phyloP scores from a whole-genome alignment of 2,329 filamentous ascomycete genomes.

The Stemphylium vesicarium region DNA sequence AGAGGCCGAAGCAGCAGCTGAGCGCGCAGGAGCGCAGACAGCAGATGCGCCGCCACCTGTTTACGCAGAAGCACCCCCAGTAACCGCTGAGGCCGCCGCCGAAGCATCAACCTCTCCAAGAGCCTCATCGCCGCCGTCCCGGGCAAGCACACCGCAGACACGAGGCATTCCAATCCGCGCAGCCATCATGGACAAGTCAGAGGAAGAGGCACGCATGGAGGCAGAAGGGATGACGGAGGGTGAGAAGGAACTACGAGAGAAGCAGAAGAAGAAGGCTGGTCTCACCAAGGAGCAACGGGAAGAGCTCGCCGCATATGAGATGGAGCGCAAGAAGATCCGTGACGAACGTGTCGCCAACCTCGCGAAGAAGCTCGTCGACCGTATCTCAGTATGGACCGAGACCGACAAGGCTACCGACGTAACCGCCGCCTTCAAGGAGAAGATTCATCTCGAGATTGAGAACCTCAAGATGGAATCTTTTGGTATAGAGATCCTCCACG shows the following conservation, averaged over 20 bases:
- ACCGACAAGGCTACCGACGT: slow-evolving; percentile 88
- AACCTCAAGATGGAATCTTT: slow-evolving; percentile 99
- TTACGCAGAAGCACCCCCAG: slow-evolving; percentile 46
- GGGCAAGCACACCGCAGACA: slow-evolving; percentile 58
- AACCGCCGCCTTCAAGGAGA: slow-evolving; percentile 88
- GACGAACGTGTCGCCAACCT: slow-evolving; percentile 90
- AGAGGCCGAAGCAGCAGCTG: slow-evolving; percentile 51
- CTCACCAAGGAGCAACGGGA: slow-evolving; percentile 92
- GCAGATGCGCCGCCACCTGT: slow-evolving; percentile 46
- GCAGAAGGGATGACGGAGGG: slow-evolving; percentile 72
- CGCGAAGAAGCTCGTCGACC: slow-evolving; percentile 82
- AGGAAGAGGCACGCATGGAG: slow-evolving; percentile 73
- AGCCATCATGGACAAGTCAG: slow-evolving; percentile 85
- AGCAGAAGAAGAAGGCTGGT: slow-evolving; percentile 87
- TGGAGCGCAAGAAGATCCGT: slow-evolving; percentile 80
- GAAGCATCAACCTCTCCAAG: slow-evolving; percentile 37
- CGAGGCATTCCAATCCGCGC: slow-evolving; percentile 74
- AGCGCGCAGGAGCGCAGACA: slow-evolving; percentile 42
- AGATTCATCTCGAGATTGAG: slow-evolving; percentile 93
- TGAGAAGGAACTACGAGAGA: slow-evolving; percentile 76
- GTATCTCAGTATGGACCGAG: slow-evolving; percentile 94
- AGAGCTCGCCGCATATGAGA: slow-evolving; percentile 85
- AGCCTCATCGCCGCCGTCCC: slow-evolving; percentile 47
- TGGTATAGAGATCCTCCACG: slow-evolving; percentile 92
- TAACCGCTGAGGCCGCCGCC: slow-evolving; percentile 55